Base-by-base conservation (phyloP, 2,329 filamentous ascomycete genomes). In the Trichoderma sp. region DNA sequence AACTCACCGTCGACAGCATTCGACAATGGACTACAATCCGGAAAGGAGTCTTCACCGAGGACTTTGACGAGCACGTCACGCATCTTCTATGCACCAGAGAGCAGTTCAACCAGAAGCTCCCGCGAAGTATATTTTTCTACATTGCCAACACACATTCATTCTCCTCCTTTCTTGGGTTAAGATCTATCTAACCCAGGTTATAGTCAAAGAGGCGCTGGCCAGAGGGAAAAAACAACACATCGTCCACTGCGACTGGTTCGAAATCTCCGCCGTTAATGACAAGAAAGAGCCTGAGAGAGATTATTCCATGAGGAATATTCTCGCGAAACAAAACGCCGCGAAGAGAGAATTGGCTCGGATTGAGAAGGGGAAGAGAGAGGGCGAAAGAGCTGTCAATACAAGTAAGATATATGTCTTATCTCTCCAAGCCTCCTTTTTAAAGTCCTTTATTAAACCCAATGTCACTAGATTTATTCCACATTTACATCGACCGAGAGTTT, bases 51-150 rank as follows among this genome's bases (percentile, higher is more conserved):
- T 91, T 89, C 75, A 79, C 81, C 0, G 76, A 81, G 1, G 79
- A 83, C 0, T 79, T 93, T 21, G 83, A 82, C 31, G 76, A 82
- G 0, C 74, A 81, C 0, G 87, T 91, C 11, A 97, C 93, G 0
- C 93, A 97, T 78, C 81, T 97, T 0, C 84, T 97, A 27, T 87
- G 88, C 66, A 88, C 87, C 0, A 81, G 85, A 61, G 84, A 88
- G 40, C 86, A 89, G 19, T 94, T 88, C 78, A 84, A 85, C 71
- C 78, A 82, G 24, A 78, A 72, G 35, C 74, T 76, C 7, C 74
- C 82, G 1, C 77, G 78, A 70, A 78, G 83, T 82, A 75, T 69
- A n/a, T 55, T 10, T 3, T 13, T 14, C 27, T 59, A 24, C 49
- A 16, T 19, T n/a, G 5, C 1, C 14, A 13, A 47, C 16, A 6